These are phyloP conservation scores for Wallacemonas collosoma DNA, from an alignment of 208 protist genomes.

Conservation along the genomic window DNA sequence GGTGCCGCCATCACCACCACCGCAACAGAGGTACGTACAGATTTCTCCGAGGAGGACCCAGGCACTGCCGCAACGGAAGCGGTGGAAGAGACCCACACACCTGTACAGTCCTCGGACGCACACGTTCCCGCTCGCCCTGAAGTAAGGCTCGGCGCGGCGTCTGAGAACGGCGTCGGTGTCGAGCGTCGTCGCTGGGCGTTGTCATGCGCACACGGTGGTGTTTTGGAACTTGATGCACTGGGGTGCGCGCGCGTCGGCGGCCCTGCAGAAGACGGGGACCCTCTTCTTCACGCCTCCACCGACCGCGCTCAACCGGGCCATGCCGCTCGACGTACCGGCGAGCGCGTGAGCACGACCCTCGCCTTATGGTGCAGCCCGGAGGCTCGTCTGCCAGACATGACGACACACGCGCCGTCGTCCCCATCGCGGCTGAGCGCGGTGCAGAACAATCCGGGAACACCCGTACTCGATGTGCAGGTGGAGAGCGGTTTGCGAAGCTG, in stretches of 20 bases:
- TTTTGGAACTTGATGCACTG: not conserved
- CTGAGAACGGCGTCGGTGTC: not conserved
- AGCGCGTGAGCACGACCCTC: not conserved
- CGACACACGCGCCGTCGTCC: not conserved
- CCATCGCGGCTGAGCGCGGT: not conserved
- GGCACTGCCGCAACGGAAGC: too few species aligned
- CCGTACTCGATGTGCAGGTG: not conserved
- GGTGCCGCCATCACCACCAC: not conserved
- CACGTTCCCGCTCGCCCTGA: not conserved
- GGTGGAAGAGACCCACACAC: too few species aligned
- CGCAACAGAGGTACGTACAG: not conserved
- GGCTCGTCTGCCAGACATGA: not conserved
- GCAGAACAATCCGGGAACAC: not conserved
- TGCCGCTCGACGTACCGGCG: not conserved
- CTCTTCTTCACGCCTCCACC: not conserved
- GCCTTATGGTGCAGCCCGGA: slow-evolving; percentile 16
- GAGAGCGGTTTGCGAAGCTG: not conserved
- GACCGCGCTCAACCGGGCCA: not conserved
- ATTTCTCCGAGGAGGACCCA: too few species aligned
- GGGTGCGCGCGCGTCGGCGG: not conserved
- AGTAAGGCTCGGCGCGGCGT: too few species aligned
- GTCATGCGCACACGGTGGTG: not conserved
- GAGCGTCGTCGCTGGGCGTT: not conserved
- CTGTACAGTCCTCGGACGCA: too few species aligned
- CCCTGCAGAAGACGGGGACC: not conserved